Evolutionary conservation across 108 stramenopile species (phyloP).

Genomic region (Pseudonitzschia delicatissima): DNA sequence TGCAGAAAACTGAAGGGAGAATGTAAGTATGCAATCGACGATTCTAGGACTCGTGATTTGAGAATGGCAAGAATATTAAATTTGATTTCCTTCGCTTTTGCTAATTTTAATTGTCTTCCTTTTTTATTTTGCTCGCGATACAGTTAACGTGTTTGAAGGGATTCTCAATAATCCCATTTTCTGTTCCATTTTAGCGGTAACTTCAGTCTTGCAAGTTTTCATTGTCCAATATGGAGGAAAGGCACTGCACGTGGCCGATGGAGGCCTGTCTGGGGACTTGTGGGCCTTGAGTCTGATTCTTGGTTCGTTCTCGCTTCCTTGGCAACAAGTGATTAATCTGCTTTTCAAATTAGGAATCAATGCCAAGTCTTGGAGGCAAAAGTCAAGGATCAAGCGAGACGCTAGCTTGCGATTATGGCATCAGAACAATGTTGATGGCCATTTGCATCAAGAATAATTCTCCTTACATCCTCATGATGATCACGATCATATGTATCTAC

Average conservation of each 20-base stretch:
- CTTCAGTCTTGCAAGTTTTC: constrained; percentile 79
- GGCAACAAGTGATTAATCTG: constrained; percentile 63
- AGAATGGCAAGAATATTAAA: no score
- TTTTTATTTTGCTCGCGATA: neutral
- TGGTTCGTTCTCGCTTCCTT: constrained; percentile 56
- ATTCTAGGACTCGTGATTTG: neutral
- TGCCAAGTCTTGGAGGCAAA: constrained; percentile 10
- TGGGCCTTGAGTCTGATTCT: constrained; percentile 52
- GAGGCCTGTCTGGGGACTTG: constrained; percentile 42
- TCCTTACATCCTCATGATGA: no score
- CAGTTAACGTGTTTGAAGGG: constrained; percentile 80
- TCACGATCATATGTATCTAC: no score
- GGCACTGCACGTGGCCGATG: constrained; percentile 63
- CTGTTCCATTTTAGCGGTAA: constrained; percentile 73
- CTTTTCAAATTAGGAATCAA: constrained; percentile 25
- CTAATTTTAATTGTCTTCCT: no score
- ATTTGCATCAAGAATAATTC: constrained; percentile 3
- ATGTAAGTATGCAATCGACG: constrained; percentile 34
- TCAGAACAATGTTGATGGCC: neutral
- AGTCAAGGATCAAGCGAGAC: constrained; percentile 7
- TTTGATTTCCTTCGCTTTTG: no score
- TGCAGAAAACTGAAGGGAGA: constrained; percentile 81
- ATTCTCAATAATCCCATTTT: constrained; percentile 80
- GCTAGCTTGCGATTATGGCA: neutral
- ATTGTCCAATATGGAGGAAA: constrained; percentile 91